A percentile compares a stretch with the other conserved stretches of the same genome.
phyloP scores from a whole-genome alignment of 2,329 filamentous ascomycete genomes.

The Amylocarpus encephaloides region DNA sequence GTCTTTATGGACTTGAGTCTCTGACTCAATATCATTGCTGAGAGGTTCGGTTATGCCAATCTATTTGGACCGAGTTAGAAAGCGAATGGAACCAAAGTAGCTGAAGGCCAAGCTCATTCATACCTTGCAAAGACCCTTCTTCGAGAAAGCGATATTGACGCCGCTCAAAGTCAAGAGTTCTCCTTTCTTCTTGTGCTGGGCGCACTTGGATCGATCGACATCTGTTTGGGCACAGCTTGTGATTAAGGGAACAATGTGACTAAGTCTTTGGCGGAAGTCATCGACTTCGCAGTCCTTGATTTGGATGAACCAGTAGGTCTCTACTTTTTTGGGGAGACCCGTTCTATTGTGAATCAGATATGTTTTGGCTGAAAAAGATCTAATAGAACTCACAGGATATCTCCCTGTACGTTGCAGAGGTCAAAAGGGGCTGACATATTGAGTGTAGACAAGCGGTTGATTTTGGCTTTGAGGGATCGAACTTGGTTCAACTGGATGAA shows the following conservation, averaged over 20 bases:
- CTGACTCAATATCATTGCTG: neutral
- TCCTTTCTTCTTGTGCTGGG: neutral
- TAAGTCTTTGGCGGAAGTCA: neutral
- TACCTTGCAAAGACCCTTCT: conserved; percentile 23
- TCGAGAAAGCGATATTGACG: conserved; percentile 25
- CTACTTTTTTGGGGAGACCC: conserved; percentile 4
- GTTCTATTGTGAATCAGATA: neutral
- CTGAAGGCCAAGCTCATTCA: neutral
- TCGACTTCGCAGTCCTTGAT: neutral
- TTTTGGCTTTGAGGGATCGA: too few relatives aligned
- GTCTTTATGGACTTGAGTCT: conserved; percentile 14
- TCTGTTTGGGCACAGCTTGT: neutral
- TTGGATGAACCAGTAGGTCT: conserved; percentile 3
- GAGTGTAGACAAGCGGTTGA: too few relatives aligned
- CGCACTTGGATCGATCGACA: neutral
- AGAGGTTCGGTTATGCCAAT: neutral
- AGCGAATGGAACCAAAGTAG: neutral
- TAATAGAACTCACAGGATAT: conserved; percentile 4
- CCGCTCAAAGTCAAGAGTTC: neutral
- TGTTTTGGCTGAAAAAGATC: neutral
- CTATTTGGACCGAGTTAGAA: neutral
- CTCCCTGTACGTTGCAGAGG: conserved; percentile 4
- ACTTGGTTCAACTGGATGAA: too few relatives aligned
- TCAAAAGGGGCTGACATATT: neutral
- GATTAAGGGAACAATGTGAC: neutral